These are phyloP conservation scores for Miamiensis avidus DNA, from an alignment of 169 alveolate species.

Conservation along the genomic window DNA sequence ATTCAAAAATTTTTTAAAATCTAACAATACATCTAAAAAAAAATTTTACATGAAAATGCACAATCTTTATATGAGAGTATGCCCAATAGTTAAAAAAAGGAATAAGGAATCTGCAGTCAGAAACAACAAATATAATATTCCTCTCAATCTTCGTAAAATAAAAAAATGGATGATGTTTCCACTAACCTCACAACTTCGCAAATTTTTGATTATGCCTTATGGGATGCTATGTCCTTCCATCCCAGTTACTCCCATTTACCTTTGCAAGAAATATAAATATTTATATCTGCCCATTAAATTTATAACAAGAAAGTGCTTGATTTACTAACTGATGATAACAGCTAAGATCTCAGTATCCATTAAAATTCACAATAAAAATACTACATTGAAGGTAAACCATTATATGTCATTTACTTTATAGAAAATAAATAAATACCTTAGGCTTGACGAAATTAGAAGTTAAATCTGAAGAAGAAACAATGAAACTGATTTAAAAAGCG, in stretches of 20 bases:
- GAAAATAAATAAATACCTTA: too few species aligned
- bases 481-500: conserved; percentile 2
- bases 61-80: background rate
- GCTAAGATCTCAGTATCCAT: conserved; percentile 2
- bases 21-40: background rate
- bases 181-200: too few species aligned
- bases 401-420: too few species aligned
- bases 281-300: conserved; percentile 6
- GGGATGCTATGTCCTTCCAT: too few species aligned
- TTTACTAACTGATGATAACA: conserved; percentile 17
- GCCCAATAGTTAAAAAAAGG: background rate
- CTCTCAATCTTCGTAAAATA: background rate
- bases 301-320: conserved; percentile 20
- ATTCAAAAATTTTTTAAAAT: conserved; percentile 1
- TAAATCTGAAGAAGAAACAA: background rate
- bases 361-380: background rate
- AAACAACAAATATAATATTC: background rate
- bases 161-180: background rate
- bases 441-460: background rate
- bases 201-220: too few species aligned
- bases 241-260: background rate
- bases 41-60: background rate
- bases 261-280: conserved; percentile 1
- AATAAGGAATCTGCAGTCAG: background rate
- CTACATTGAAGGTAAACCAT: background rate